A percentile compares a stretch with the other conserved stretches of the same genome.
These are phyloP conservation scores for Plasmodium knowlesi DNA, from an alignment of 169 alveolate species.

Conservation along the genomic window DNA sequence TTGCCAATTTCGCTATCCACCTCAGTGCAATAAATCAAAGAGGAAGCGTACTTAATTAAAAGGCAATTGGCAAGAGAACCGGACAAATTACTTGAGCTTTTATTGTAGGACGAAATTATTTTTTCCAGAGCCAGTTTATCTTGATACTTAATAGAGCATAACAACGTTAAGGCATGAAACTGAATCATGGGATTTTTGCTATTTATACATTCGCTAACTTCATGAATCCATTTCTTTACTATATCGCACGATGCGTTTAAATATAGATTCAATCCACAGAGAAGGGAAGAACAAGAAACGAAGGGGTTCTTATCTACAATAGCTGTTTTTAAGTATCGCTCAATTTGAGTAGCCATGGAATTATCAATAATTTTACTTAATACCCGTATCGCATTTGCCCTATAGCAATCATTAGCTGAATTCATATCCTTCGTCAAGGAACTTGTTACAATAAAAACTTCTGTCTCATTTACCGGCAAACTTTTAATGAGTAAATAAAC, in stretches of 20 bases:
- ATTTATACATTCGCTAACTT: slow-evolving; percentile 89
- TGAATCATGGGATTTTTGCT: slow-evolving; percentile 93
- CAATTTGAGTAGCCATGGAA: slow-evolving; percentile 94
- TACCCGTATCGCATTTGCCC: slow-evolving; percentile 97
- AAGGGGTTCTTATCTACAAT: slow-evolving; percentile 94
- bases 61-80: slow-evolving; percentile 84
- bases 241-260: slow-evolving; percentile 90
- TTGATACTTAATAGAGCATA: slow-evolving; percentile 91
- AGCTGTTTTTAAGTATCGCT: slow-evolving; percentile 94
- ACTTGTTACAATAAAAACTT: slow-evolving; percentile 95
- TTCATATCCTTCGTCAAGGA: slow-evolving; percentile 96
- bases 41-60: slow-evolving; percentile 75
- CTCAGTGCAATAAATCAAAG: slow-evolving; percentile 58
- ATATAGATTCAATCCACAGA: slow-evolving; percentile 92
- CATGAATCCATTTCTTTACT: slow-evolving; percentile 91
- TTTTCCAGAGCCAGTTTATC: slow-evolving; percentile 90
- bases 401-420: slow-evolving; percentile 92
- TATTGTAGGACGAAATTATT: slow-evolving; percentile 74
- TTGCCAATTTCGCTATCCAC: slow-evolving; percentile 9
- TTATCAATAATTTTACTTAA: slow-evolving; percentile 95
- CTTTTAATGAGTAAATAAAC: slow-evolving; percentile 93
- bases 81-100: slow-evolving; percentile 53
- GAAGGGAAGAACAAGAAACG: slow-evolving; percentile 94
- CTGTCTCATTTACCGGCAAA: slow-evolving; percentile 92
- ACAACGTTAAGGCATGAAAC: slow-evolving; percentile 95